A percentile compares a stretch with the other conserved stretches of the same genome.
These are phyloP conservation scores for Thermothielavioides terrestris DNA, from an alignment of 495 filamentous ascomycete genomes.

Conservation along the genomic window DNA sequence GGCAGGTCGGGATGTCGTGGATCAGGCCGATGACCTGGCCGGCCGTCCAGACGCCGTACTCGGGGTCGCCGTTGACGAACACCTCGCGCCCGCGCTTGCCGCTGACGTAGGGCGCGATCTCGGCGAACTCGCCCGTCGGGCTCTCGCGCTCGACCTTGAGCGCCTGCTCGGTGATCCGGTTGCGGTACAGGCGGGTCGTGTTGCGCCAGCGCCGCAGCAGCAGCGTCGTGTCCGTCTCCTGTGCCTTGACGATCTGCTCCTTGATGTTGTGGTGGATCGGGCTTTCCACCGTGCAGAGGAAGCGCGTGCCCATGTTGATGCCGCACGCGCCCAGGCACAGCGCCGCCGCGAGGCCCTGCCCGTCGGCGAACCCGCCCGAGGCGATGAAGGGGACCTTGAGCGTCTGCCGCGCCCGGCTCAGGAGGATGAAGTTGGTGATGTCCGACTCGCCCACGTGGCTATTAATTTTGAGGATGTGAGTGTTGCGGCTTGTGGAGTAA, in stretches of 20 bases:
- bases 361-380: conserved; percentile 90
- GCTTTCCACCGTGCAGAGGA: conserved; percentile 87
- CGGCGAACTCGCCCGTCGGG: conserved; percentile 78
- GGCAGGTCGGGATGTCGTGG: conserved; percentile 56
- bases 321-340: conserved; percentile 84
- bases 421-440: conserved; percentile 95
- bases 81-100: conserved; percentile 88
- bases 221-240: conserved; percentile 85
- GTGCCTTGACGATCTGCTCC: conserved; percentile 76
- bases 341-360: conserved; percentile 89
- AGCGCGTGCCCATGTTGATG: conserved; percentile 93
- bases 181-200: conserved; percentile 78
- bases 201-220: conserved; percentile 90
- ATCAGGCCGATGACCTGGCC: conserved; percentile 60
- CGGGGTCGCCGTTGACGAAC: conserved; percentile 83
- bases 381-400: conserved; percentile 89
- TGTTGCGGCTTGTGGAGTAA: too few relatives aligned
- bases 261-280: conserved; percentile 93
- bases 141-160: conserved; percentile 78
- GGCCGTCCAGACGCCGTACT: conserved; percentile 72
- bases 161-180: conserved; percentile 76
- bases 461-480: not conserved
- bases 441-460: conserved; percentile 81
- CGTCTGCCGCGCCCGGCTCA: conserved; percentile 75
- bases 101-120: conserved; percentile 83